Evolutionary conservation across 768 basidiomycete species (phyloP).

Genomic region (Macrolepiota fuliginosa): DNA sequence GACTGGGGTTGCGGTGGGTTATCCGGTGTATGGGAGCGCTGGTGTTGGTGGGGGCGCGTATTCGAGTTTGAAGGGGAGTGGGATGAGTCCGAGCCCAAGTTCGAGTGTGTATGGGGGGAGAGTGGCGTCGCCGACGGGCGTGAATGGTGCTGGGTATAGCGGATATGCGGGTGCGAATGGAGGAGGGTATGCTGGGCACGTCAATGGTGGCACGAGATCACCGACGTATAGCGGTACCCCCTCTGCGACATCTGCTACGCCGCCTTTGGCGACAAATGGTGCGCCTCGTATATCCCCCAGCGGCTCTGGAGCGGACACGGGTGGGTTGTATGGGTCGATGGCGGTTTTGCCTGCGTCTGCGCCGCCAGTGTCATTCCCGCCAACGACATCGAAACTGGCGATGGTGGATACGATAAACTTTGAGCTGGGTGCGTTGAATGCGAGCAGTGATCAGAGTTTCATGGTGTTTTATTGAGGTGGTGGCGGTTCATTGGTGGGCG

Average conservation of each 20-base stretch:
- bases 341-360: conserved; percentile 10
- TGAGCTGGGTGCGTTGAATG: conserved; percentile 45
- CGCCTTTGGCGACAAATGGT: not conserved
- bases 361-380: conserved; percentile 17
- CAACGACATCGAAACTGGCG: conserved; percentile 36
- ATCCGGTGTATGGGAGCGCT: not conserved
- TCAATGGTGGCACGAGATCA: not conserved
- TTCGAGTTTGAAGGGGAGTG: conserved; percentile 6
- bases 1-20: conserved; percentile 4
- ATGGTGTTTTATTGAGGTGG: conserved; percentile 46
- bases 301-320: conserved; percentile 13
- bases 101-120: not conserved
- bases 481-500: not conserved
- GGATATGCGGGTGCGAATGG: conserved; percentile 8
- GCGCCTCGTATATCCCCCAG: not conserved
- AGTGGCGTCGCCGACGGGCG: not conserved
- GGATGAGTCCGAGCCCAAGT: conserved; percentile 6
- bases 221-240: not conserved
- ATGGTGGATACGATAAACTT: conserved; percentile 46
- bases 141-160: not conserved
- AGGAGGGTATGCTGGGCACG: not conserved
- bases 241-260: no score
- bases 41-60: not conserved
- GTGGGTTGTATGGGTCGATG: conserved; percentile 26
- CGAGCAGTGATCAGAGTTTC: conserved; percentile 40